Percentiles rank a stretch among this genome's conserved stretches.
Evolutionary conservation across 2,329 filamentous ascomycete genomes (phyloP).

Genomic region (Helminthosporium solani): DNA sequence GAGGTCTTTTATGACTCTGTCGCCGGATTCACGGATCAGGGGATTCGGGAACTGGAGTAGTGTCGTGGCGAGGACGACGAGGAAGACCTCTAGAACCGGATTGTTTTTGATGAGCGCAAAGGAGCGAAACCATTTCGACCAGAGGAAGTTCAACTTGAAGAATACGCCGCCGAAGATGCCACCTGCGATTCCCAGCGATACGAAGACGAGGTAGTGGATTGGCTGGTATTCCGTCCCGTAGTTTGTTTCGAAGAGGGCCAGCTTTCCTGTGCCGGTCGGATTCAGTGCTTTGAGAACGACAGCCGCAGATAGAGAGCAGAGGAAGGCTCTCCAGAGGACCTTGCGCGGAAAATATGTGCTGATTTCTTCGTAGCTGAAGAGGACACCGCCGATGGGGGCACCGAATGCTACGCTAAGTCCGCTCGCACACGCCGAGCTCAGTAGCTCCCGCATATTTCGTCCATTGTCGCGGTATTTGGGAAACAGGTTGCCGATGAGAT

Average conservation of each 20-base stretch:
- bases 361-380: conserved; percentile 62
- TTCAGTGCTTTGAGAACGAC: conserved; percentile 59
- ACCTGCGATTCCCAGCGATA: conserved; percentile 58
- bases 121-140: conserved; percentile 57
- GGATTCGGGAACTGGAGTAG: conserved; percentile 59
- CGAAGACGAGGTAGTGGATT: conserved; percentile 58
- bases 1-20: conserved; percentile 58
- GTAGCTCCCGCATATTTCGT: conserved; percentile 59
- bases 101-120: conserved; percentile 55
- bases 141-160: conserved; percentile 59
- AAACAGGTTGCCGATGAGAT: conserved; percentile 54
- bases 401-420: conserved; percentile 63
- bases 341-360: conserved; percentile 61
- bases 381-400: conserved; percentile 61
- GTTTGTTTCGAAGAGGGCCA: conserved; percentile 62
- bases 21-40: conserved; percentile 56
- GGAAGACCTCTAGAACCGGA: conserved; percentile 57
- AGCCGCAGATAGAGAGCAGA: conserved; percentile 59
- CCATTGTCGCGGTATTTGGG: conserved; percentile 60
- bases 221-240: conserved; percentile 59
- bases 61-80: conserved; percentile 56
- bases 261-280: conserved; percentile 60
- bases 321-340: conserved; percentile 60
- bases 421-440: conserved; percentile 58
- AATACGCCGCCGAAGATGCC: conserved; percentile 61